These are phyloP conservation scores for Aquilaria yunnanensis DNA, from an alignment of 345 rosid genomes.

Conservation along the genomic window DNA sequence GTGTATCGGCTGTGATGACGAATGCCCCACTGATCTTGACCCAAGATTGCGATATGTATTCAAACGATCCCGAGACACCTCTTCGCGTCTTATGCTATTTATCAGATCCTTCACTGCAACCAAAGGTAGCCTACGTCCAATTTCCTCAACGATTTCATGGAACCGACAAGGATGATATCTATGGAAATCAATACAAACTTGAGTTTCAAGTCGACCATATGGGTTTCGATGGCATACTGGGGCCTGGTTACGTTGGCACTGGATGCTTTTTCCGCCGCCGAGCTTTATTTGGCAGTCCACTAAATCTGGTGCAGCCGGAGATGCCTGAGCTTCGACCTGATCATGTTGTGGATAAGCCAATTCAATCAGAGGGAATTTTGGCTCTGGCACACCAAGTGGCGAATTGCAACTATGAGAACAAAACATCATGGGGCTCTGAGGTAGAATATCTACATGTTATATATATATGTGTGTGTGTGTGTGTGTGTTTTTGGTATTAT, in stretches of 20 bases:
- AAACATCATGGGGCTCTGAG: conserved; percentile 60
- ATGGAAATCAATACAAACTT: conserved; percentile 33
- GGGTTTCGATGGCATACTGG: conserved; percentile 46
- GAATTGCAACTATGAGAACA: conserved; percentile 38
- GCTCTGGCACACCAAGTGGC: conserved; percentile 46
- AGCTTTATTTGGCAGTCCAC: conserved; percentile 46
- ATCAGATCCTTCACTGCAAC: conserved; percentile 24
- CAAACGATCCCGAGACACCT: conserved; percentile 58
- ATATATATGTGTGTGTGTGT: conserved; percentile 5
- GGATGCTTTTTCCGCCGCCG: conserved; percentile 61
- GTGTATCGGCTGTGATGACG: conserved; percentile 66
- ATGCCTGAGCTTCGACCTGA: conserved; percentile 29
- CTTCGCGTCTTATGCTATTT: conserved; percentile 45
- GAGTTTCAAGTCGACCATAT: conserved; percentile 26
- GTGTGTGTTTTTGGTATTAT: too few relatives aligned
- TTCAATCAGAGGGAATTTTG: conserved; percentile 18
- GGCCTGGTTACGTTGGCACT: conserved; percentile 43
- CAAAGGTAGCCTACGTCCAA: conserved; percentile 40
- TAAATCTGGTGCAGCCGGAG: conserved; percentile 18
- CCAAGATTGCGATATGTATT: conserved; percentile 76
- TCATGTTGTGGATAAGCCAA: conserved; percentile 20
- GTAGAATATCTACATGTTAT: conserved; percentile 5
- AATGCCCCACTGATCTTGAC: conserved; percentile 65
- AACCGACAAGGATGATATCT: conserved; percentile 46
- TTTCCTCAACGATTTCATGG: conserved; percentile 61